These are phyloP conservation scores for Globisporangium apiculatum DNA, from an alignment of 352 stramenopile species.

Conservation along the genomic window DNA sequence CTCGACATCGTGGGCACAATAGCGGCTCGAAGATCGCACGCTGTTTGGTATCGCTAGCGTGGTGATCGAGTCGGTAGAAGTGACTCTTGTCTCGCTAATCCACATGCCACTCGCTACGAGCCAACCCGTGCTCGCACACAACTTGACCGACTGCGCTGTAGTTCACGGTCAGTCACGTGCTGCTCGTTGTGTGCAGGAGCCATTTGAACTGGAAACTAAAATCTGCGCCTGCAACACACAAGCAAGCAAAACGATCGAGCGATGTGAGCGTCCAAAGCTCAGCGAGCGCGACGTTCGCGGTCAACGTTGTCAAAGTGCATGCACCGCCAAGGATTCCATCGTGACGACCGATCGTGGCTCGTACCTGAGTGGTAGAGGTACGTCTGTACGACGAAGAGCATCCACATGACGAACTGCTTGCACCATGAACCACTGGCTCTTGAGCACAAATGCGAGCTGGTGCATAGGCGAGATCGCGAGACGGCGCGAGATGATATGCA, in stretches of 20 bases:
- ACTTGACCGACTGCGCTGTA: too few species aligned
- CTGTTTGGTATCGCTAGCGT: too few species aligned
- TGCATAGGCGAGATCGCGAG: conserved; percentile 12
- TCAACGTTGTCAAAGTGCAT: background rate
- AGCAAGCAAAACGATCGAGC: background rate
- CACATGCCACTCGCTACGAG: too few species aligned
- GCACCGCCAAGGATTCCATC: background rate
- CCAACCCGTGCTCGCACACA: too few species aligned
- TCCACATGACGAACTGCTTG: conserved; percentile 18
- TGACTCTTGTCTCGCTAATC: too few species aligned
- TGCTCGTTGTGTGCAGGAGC: background rate
- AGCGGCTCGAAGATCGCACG: too few species aligned
- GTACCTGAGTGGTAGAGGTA: conserved; percentile 10
- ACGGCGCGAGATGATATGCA: conserved; percentile 11
- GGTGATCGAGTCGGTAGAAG: too few species aligned
- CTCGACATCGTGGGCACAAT: too few species aligned
- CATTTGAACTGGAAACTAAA: conserved; percentile 22
- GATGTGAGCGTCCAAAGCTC: background rate
- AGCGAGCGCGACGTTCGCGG: too few species aligned
- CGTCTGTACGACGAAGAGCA: conserved; percentile 6
- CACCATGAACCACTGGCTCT: conserved; percentile 20
- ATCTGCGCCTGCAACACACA: conserved; percentile 8
- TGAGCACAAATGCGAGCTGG: conserved; percentile 12
- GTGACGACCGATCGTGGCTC: background rate
- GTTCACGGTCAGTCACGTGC: too few species aligned